Evolutionary conservation across 164 flowering plant genomes (phyloP).

Genomic region (Cinnamomum chago): DNA sequence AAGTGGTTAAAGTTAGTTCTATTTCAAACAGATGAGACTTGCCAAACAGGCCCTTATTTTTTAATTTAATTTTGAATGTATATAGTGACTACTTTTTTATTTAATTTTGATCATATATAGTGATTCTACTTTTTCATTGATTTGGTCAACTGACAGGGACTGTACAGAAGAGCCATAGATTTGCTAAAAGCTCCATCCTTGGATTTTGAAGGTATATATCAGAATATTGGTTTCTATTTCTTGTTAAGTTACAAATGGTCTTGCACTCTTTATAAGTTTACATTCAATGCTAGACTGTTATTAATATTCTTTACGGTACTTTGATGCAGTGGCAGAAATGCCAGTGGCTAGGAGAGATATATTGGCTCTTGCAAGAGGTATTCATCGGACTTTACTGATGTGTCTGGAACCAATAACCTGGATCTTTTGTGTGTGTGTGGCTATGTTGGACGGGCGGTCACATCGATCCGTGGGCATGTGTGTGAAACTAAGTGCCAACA

Average conservation of each 20-base stretch:
- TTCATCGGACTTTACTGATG: not conserved
- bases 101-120: not conserved
- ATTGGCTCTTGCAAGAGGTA: conserved; percentile 92
- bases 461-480: too few relatives aligned
- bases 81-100: too few relatives aligned
- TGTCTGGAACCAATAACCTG: not conserved
- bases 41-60: too few relatives aligned
- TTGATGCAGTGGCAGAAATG: conserved; percentile 29
- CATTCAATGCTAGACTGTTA: not conserved
- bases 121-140: not conserved
- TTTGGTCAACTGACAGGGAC: conserved; percentile 46
- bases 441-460: too few relatives aligned
- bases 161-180: conserved; percentile 70
- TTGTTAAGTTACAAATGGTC: not conserved
- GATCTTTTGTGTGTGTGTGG: too few relatives aligned
- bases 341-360: conserved; percentile 49
- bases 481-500: too few relatives aligned
- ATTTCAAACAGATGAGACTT: too few relatives aligned
- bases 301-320: not conserved
- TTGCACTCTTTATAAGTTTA: conserved; percentile 1
- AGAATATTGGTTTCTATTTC: not conserved
- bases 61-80: too few relatives aligned
- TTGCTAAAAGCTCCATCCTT: conserved; percentile 77
- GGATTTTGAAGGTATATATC: conserved; percentile 50
- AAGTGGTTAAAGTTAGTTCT: too few relatives aligned